Conservation (phyloP, 768 basidiomycete genomes). For the Pleurotus ostreatus region DNA sequence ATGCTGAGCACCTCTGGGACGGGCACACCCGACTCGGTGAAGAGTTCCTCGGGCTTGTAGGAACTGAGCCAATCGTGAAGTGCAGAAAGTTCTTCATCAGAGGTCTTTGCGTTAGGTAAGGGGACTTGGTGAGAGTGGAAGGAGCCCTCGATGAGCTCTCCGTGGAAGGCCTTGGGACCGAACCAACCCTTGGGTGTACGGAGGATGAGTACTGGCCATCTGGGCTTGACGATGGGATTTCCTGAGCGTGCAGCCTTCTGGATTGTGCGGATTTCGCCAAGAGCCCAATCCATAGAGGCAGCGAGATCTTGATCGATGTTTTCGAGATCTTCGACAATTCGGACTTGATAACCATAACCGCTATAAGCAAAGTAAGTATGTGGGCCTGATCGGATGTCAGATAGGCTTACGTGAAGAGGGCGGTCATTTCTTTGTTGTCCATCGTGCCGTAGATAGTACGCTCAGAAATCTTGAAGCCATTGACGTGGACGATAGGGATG, state of each 20-base stretch:
- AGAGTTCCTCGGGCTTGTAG: slow-evolving; percentile 67
- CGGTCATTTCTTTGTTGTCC: slow-evolving; percentile 79
- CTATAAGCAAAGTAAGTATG: slow-evolving; percentile 25
- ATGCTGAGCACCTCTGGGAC: slow-evolving; percentile 51
- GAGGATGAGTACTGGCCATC: slow-evolving; percentile 85
- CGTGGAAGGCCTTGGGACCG: slow-evolving; percentile 62
- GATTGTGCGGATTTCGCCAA: slow-evolving; percentile 68
- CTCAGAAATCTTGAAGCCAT: slow-evolving; percentile 89
- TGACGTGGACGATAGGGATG: slow-evolving; percentile 85
- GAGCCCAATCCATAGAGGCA: slow-evolving; percentile 78
- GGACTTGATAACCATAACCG: slow-evolving; percentile 86
- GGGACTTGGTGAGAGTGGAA: slow-evolving; percentile 91
- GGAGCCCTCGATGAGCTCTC: slow-evolving; percentile 75
- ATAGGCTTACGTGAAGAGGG: slow-evolving; percentile 62
- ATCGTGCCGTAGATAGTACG: slow-evolving; percentile 87
- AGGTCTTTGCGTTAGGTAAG: slow-evolving; percentile 65
- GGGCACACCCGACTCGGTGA: slow-evolving; percentile 60
- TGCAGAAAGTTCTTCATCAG: slow-evolving; percentile 53
- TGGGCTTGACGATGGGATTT: slow-evolving; percentile 79
- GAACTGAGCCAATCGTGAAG: slow-evolving; percentile 73
- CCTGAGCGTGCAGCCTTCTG: slow-evolving; percentile 76
- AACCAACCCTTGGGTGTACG: slow-evolving; percentile 84
- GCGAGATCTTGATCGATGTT: slow-evolving; percentile 78
- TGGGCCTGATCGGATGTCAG: not conserved
- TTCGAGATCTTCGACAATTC: slow-evolving; percentile 66